Evolutionary conservation across 2,329 filamentous ascomycete species (phyloP), one percentile per base, ranked within the genome.

Genomic region (Huntiella decipiens): DNA sequence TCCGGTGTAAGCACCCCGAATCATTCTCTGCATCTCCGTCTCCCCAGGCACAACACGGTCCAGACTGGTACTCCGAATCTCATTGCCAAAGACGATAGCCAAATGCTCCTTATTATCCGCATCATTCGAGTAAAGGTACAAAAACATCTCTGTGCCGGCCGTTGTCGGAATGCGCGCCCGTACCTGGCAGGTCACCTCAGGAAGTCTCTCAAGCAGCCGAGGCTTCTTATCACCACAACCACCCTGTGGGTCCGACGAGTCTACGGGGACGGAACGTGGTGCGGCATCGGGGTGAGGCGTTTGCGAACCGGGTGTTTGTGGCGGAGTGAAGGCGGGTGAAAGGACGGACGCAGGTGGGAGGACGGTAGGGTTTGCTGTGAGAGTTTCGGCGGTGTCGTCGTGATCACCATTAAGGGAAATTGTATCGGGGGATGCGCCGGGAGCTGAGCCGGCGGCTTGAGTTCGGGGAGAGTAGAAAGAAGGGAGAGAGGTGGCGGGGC

Each of bases 101-200:
- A 98, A 65, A 59, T 98, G 91, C 58, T 98, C 91, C 62, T 98
- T 98, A 53, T 79, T 83, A 61, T 98, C 91, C 5, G 84, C 76
- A 55, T 82, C 82, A 62, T 98, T 98, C 52, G 79, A 79, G 64
- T 98, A 98, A 0, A 96, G 68, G 58, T 98, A 88, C 44, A 98
- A 64, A 62, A 92, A 98, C 86, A 98, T 96, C 61, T 98, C 87
- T 8, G 86, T 82, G 3, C 88, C 88, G 0, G 73, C 77, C 2
- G 85, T 88, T 1, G 88, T 96, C 0, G 91, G 91, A 55, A 98
- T 98, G 46, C 91, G 79, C 13, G 91, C 91, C 53, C 91, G 81
- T 42, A 96, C 91, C 52, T 92, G 77, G 64, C 91, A 98, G 59
- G 84, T 78, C n/a, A 98, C 88, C 17, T 82, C 64, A 5, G 88